Evolutionary conservation across 345 rosid species (phyloP).

Genomic region (Corymbia maculata): DNA sequence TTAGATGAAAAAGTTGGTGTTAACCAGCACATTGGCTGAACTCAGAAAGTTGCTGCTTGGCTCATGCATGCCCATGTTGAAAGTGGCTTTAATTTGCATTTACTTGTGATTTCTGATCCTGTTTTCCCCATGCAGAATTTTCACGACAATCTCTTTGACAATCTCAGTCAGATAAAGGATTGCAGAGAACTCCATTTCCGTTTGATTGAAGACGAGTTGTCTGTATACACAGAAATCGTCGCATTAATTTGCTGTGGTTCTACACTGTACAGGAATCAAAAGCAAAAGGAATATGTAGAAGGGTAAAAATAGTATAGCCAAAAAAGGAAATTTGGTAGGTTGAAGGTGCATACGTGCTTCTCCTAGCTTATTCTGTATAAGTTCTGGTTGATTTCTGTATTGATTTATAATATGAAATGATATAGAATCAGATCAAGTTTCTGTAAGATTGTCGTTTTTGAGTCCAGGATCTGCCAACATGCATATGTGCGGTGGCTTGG

Average conservation of each 20-base stretch:
- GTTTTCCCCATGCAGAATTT: slow-evolving; percentile 10
- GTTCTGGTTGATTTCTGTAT: slow-evolving; percentile 9
- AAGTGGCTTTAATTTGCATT: neutral
- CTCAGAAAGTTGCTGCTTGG: neutral
- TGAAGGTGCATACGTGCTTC: slow-evolving; percentile 8
- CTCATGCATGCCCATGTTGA: neutral
- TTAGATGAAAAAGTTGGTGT: neutral
- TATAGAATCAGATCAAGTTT: slow-evolving; percentile 2
- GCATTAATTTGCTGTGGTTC: slow-evolving; percentile 10
- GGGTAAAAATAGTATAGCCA: neutral
- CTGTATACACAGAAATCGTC: slow-evolving; percentile 8
- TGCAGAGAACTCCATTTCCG: neutral
- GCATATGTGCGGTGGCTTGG: neutral
- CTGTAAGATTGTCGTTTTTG: neutral
- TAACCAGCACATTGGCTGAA: neutral
- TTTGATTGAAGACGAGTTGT: slow-evolving; percentile 4
- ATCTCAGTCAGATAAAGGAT: slow-evolving; percentile 4
- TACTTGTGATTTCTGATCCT: neutral
- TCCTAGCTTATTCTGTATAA: slow-evolving; percentile 27
- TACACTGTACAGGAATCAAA: slow-evolving; percentile 23
- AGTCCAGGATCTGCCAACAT: neutral
- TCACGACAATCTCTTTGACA: slow-evolving; percentile 4
- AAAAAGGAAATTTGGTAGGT: slow-evolving; percentile 1
- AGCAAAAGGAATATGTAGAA: slow-evolving; percentile 6
- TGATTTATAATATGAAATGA: slow-evolving; percentile 1